Base-by-base conservation (phyloP, 2,329 filamentous ascomycete species). In the Neopestalotiopsis sp. region DNA sequence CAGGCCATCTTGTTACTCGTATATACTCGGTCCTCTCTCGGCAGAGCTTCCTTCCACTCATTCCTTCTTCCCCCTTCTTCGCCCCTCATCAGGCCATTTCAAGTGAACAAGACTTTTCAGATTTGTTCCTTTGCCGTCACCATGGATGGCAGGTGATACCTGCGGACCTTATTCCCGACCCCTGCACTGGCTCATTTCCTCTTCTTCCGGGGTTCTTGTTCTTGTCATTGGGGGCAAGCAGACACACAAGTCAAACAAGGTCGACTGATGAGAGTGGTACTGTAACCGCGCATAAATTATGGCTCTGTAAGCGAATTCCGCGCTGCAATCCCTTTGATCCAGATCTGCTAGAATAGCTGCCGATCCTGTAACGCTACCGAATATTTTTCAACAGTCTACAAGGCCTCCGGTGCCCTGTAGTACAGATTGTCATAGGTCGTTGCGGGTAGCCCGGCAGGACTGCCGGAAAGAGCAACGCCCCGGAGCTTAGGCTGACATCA, bases 181-280 rank as follows among this genome's bases (percentile, higher is more conserved):
- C 57, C 57, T 59, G 57, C 24, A 34, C 17, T 59, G 57, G 57
- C 57, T 59, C 57, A 59, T 59, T 59, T 59, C 57, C 57, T 34
- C 30, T 30, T 14, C 20, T 59, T 34, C 57, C 57, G 57, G 30
- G 57, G 24, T 28, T 28, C 2, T 28, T 4, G 24, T 34, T 30
- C 57, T 30, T 59, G 57, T 17, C 30, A 30, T 17, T 59, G 57
- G 24, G 24, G 24, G 24, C 2, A 28, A 3, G 57, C 24, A 24
- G 57, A 30, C 24, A 24, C 24, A 24, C 20, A 52, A 17, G 20
- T 17, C 57, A 59, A 24, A 13, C 49, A 56, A 56, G 13, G 42
- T 49, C 42, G n/a, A 49, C 42, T 49, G 42, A 49, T 52, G 45
- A 52, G 45, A 52, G 17, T 52, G 45, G 20, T 49, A 17, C 7